Evolutionary conservation across 2,329 filamentous ascomycete genomes (phyloP).

Genomic region (Colletotrichum costaricense): DNA sequence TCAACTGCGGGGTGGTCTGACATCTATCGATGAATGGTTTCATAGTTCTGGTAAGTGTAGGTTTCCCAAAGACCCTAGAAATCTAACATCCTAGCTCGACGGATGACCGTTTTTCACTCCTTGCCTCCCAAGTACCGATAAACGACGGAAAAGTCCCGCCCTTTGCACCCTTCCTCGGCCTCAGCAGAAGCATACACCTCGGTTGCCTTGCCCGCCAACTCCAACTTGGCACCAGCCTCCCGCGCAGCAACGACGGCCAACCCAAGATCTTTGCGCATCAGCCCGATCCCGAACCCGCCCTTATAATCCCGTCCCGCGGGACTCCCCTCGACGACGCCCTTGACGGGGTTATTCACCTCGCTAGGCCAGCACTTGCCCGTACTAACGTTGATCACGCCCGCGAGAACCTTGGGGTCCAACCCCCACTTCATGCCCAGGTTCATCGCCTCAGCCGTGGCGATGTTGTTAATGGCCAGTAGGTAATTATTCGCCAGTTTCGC

Average conservation of each 20-base stretch:
- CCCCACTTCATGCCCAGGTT: conserved; percentile 72
- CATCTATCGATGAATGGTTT: conserved; percentile 4
- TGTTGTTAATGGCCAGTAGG: conserved; percentile 92
- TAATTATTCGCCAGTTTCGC: conserved; percentile 99
- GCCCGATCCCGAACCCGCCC: conserved; percentile 79
- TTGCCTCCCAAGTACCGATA: conserved; percentile 76
- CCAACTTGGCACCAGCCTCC: conserved; percentile 74
- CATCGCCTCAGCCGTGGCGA: conserved; percentile 75
- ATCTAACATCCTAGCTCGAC: neutral
- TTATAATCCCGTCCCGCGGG: conserved; percentile 81
- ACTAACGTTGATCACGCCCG: conserved; percentile 89
- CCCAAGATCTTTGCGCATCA: conserved; percentile 85
- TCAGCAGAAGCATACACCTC: conserved; percentile 77
- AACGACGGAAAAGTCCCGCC: conserved; percentile 84
- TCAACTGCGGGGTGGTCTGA: conserved; percentile 19
- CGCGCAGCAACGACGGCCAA: conserved; percentile 79
- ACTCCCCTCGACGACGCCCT: conserved; percentile 80
- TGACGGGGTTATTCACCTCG: conserved; percentile 95
- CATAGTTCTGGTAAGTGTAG: neutral
- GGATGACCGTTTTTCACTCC: conserved; percentile 44
- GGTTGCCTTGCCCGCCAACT: conserved; percentile 71
- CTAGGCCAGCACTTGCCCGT: conserved; percentile 97
- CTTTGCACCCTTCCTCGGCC: conserved; percentile 69
- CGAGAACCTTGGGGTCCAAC: conserved; percentile 73
- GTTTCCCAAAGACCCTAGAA: neutral